A percentile compares a stretch with the other conserved stretches of the same genome.
Conservation (phyloP, 2,329 filamentous ascomycete genomes). For the Fusarium sp. region DNA sequence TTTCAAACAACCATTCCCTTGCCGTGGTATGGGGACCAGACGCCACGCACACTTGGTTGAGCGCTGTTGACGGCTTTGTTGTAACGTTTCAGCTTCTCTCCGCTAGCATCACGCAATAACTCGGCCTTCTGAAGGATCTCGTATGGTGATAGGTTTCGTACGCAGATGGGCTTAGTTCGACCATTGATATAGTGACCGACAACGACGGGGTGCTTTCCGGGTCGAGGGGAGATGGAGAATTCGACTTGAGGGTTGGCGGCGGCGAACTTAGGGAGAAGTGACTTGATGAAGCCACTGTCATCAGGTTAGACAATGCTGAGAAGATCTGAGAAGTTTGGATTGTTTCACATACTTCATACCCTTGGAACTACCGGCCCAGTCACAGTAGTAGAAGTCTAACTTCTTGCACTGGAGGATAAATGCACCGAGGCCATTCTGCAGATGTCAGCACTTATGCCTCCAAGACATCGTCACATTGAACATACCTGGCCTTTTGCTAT, state of each 20-base stretch:
- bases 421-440: slow-evolving; percentile 91
- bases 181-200: slow-evolving; percentile 94
- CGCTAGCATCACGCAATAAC: slow-evolving; percentile 75
- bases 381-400: slow-evolving; percentile 96
- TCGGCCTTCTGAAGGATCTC: slow-evolving; percentile 84
- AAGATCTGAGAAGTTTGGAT: neutral
- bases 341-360: slow-evolving; percentile 82
- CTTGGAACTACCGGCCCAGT: slow-evolving; percentile 90
- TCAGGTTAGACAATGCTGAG: slow-evolving; percentile 37
- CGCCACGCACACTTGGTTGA: slow-evolving; percentile 71
- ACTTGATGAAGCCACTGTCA: slow-evolving; percentile 79
- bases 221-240: slow-evolving; percentile 88
- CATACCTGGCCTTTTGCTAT: slow-evolving; percentile 63
- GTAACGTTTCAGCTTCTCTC: slow-evolving; percentile 73
- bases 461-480: too few species aligned
- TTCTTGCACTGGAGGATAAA: slow-evolving; percentile 98
- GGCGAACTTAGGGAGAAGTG: slow-evolving; percentile 79
- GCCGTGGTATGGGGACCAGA: slow-evolving; percentile 76
- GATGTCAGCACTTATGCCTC: slow-evolving; percentile 23
- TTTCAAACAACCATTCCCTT: slow-evolving; percentile 61
- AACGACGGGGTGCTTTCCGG: slow-evolving; percentile 88
- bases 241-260: slow-evolving; percentile 85
- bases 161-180: slow-evolving; percentile 82
- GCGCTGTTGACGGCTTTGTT: slow-evolving; percentile 71
- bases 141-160: slow-evolving; percentile 81